A percentile compares a stretch with the other conserved stretches of the same genome.
phyloP scores from a whole-genome alignment of 2,329 filamentous ascomycete species.

The Clarireedia sp. region DNA sequence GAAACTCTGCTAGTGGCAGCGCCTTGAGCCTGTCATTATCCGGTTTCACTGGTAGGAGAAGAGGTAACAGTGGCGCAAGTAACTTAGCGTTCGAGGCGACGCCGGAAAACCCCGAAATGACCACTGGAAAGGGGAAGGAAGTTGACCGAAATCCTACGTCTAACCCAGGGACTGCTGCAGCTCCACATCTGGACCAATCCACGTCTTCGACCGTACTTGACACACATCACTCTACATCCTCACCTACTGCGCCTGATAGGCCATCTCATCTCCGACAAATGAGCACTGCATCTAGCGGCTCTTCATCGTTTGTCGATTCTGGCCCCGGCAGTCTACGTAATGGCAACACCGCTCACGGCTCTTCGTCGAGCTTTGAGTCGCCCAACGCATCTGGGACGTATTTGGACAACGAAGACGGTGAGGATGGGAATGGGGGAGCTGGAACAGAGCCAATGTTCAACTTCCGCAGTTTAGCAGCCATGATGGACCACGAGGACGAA shows the following conservation, averaged over 20 bases:
- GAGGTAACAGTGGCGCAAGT: slow-evolving; percentile 52
- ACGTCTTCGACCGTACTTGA: slow-evolving; percentile 18
- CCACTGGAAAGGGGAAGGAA: slow-evolving; percentile 55
- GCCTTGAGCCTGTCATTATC: slow-evolving; percentile 51
- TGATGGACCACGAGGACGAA: slow-evolving; percentile 61
- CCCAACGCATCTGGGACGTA: slow-evolving; percentile 49
- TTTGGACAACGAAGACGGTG: slow-evolving; percentile 38
- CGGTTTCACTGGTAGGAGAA: slow-evolving; percentile 38
- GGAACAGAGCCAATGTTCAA: slow-evolving; percentile 79
- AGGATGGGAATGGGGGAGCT: slow-evolving; percentile 40
- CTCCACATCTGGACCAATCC: slow-evolving; percentile 19
- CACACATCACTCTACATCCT: slow-evolving; percentile 38
- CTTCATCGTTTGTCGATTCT: slow-evolving; percentile 69
- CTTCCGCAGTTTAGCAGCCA: slow-evolving; percentile 77
- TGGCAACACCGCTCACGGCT: slow-evolving; percentile 29
- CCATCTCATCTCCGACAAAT: slow-evolving; percentile 72
- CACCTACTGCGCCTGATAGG: slow-evolving; percentile 44
- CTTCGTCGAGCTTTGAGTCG: slow-evolving; percentile 38
- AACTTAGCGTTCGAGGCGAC: slow-evolving; percentile 51
- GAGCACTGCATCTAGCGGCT: slow-evolving; percentile 78
- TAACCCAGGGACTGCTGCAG: slow-evolving; percentile 8
- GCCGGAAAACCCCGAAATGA: slow-evolving; percentile 35
- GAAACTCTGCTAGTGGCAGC: slow-evolving; percentile 52
- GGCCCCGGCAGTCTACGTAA: slow-evolving; percentile 38
- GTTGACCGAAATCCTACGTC: slow-evolving; percentile 45